These are phyloP conservation scores for Cyberlindnera lachancei DNA, from an alignment of 805 yeast species.

Conservation along the genomic window DNA sequence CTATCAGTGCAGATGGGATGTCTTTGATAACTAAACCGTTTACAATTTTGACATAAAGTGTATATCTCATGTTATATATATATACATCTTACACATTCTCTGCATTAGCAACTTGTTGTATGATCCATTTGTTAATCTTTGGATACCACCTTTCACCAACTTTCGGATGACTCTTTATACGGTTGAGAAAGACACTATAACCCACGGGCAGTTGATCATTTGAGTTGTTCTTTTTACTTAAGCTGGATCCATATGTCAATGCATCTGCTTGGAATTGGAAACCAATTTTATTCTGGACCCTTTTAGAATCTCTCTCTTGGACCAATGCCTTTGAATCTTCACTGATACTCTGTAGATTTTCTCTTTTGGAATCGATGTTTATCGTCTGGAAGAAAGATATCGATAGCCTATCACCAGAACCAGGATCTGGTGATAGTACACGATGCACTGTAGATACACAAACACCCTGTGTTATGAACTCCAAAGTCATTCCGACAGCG, in stretches of 20 bases:
- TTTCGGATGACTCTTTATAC: slow-evolving; percentile 43
- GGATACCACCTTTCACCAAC: slow-evolving; percentile 42
- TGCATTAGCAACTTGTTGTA: slow-evolving; percentile 8
- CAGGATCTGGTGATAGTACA: slow-evolving; percentile 26
- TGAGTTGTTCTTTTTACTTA: too few relatives aligned
- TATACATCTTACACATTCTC: slow-evolving; percentile 1
- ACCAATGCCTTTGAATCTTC: slow-evolving; percentile 13
- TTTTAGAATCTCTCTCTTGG: slow-evolving; percentile 10
- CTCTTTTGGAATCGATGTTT: slow-evolving; percentile 24
- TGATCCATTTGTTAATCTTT: slow-evolving; percentile 29
- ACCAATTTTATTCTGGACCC: slow-evolving; percentile 18
- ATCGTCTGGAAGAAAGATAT: slow-evolving; percentile 43
- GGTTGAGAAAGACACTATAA: slow-evolving; percentile 36
- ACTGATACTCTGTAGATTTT: slow-evolving; percentile 11
- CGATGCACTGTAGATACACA: slow-evolving; percentile 45
- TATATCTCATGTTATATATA: not conserved
- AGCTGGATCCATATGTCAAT: too few relatives aligned
- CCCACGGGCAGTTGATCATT: slow-evolving; percentile 37
- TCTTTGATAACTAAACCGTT: slow-evolving; percentile 3
- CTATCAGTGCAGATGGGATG: slow-evolving; percentile 3
- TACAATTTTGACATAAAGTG: slow-evolving; percentile 3
- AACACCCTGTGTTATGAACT: slow-evolving; percentile 39
- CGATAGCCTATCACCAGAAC: slow-evolving; percentile 30
- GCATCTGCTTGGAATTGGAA: slow-evolving; percentile 22
- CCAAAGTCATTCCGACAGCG: slow-evolving; percentile 42